Evolutionary conservation across 148 eudicot species (phyloP), one percentile per base, ranked within the genome.

Genomic region (Rhododendron griersonianum): DNA sequence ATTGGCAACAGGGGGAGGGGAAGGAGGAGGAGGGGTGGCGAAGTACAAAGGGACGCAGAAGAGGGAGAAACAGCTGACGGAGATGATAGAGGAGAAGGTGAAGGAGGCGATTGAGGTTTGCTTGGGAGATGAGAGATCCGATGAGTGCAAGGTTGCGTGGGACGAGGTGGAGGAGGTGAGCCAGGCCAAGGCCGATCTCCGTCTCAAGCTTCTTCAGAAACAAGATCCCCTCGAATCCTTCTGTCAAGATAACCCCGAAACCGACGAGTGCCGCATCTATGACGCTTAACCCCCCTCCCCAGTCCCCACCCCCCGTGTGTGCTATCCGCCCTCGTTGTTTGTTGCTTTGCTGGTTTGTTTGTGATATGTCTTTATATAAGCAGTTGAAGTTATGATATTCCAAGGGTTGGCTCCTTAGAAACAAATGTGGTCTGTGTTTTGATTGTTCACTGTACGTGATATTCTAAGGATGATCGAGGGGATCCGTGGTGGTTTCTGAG

Each of bases 121-220:
- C 86, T 86, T 81, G n/a, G 88, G 86, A 8, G 91, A 91, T 61
- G 85, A 75, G 85, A 81, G 57, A 15, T 85, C 88, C 35, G 91
- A 87, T 80, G 92, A 87, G 88, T 91, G 92, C 87, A 91, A 86
- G 86, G 92, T 89, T 35, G 92, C 92, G 55, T 89, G 92, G 91
- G 92, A 91, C 61, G 91, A 91, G 61, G 92, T 91, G 48, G 92
- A 91, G 11, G 92, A 91, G 81, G 87, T 91, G 2, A 91, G 92
- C 82, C 92, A 91, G 84, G 92, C 92, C 23, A 91, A 89, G 84
- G 92, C 92, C n/a, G 86, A 91, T 79, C 92, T 91, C 78, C 92
- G 92, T 23, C 82, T 47, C 33, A 89, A 86, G 87, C 84, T 91
- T 65, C 53, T 57, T 33, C 78, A 86, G 23, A 50, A 89, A 6